These are phyloP conservation scores for Pythium sp. DNA, from an alignment of 352 stramenopile species.

Conservation along the genomic window DNA sequence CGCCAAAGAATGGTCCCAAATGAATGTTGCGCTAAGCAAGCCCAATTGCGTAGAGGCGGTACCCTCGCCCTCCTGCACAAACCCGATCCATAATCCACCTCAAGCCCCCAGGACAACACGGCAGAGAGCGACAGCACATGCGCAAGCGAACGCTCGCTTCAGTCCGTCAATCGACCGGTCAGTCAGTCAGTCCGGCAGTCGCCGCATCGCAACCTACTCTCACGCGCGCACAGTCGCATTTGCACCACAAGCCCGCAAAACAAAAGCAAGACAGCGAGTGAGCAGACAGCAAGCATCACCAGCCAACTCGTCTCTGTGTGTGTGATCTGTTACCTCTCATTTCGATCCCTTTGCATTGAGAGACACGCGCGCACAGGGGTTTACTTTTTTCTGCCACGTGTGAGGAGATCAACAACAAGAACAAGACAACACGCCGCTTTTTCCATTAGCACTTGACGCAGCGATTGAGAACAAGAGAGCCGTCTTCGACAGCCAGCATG, in stretches of 20 bases:
- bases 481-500: conserved; percentile 13
- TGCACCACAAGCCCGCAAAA: neutral
- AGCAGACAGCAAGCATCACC: neutral
- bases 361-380: neutral
- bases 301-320: neutral
- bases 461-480: neutral
- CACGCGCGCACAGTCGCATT: neutral
- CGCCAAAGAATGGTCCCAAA: no score
- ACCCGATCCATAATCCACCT: neutral
- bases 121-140: neutral
- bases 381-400: conserved; percentile 2
- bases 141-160: neutral
- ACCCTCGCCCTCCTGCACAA: neutral
- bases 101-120: neutral
- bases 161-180: neutral
- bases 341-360: neutral
- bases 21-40: neutral
- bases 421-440: neutral
- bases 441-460: neutral
- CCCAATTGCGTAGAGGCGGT: conserved; percentile 1
- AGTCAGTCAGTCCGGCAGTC: neutral
- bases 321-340: neutral
- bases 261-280: no score
- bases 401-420: neutral
- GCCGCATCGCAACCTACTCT: neutral